A percentile compares a stretch with the other conserved stretches of the same genome.
Evolutionary conservation across 2,329 filamentous ascomycete species (phyloP).

Genomic region (Sclerotiophoma versabilis): DNA sequence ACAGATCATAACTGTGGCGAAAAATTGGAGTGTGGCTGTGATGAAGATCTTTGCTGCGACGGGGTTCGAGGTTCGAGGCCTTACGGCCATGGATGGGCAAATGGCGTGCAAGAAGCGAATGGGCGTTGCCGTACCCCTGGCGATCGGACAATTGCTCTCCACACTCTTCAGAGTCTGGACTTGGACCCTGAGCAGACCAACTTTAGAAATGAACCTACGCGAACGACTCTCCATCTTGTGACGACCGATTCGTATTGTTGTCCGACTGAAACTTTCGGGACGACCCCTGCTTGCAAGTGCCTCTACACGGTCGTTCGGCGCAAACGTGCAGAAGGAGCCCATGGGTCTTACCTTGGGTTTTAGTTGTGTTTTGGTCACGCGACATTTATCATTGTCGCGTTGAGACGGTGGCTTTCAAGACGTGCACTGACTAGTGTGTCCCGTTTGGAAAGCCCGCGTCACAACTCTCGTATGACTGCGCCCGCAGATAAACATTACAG

Average conservation of each 20-base stretch:
- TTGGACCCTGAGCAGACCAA: conserved; percentile 12
- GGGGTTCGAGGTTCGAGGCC: not conserved
- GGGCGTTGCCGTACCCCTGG: conserved; percentile 16
- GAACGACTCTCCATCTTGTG: not conserved
- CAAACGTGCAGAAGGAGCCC: not conserved
- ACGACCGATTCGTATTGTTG: not conserved
- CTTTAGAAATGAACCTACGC: conserved; percentile 1
- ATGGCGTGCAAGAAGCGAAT: conserved; percentile 10
- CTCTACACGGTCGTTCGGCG: not conserved
- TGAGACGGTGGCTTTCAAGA: not conserved
- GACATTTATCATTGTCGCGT: not conserved
- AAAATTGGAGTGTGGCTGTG: conserved; percentile 21
- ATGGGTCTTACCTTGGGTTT: not conserved
- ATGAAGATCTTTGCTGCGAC: conserved; percentile 17
- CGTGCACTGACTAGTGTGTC: not conserved
- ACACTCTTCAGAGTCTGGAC: conserved; percentile 3
- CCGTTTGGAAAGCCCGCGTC: not conserved
- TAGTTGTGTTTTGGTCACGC: not conserved
- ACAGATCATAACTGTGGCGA: conserved; percentile 19
- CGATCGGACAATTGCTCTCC: conserved; percentile 18
- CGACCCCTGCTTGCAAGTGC: not conserved
- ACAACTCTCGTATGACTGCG: not conserved
- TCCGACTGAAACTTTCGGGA: not conserved
- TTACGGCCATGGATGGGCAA: not conserved
- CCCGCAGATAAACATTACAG: not conserved